Evolutionary conservation across 2,329 filamentous ascomycete genomes (phyloP).

Genomic region (Juglanconis oblonga): DNA sequence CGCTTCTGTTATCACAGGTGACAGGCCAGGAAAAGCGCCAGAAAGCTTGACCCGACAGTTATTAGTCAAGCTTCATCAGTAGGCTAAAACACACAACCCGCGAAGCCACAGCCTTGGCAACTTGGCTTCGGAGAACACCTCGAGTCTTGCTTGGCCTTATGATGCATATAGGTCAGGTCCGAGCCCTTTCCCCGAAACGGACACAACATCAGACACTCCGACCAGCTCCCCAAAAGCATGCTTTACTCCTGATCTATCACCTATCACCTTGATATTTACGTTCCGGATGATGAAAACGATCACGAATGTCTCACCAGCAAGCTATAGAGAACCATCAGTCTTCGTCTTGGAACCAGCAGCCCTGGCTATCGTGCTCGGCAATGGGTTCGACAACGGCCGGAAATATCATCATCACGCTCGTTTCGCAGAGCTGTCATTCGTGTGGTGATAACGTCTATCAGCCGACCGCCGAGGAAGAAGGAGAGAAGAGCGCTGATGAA

Average conservation of each 20-base stretch:
- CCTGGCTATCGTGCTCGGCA: constrained; percentile 12
- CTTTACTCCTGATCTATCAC: constrained; percentile 25
- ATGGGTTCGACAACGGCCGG: constrained; percentile 27
- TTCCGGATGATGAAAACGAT: constrained; percentile 28
- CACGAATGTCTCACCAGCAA: constrained; percentile 27
- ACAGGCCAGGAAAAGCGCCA: too few relatives aligned
- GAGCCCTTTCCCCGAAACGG: not conserved
- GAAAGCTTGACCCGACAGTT: too few relatives aligned
- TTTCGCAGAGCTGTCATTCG: constrained; percentile 21
- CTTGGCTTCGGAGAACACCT: too few relatives aligned
- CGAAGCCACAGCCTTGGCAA: too few relatives aligned
- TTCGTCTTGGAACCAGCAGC: not conserved
- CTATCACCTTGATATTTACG: constrained; percentile 28
- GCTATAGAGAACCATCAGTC: not conserved
- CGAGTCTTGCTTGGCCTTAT: not conserved
- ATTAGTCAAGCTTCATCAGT: too few relatives aligned
- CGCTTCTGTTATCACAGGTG: too few relatives aligned
- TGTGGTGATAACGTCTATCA: constrained; percentile 29
- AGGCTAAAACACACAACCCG: too few relatives aligned
- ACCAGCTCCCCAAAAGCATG: constrained; percentile 26
- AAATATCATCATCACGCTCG: constrained; percentile 24
- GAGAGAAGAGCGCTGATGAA: constrained; percentile 3
- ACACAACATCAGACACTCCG: constrained; percentile 2
- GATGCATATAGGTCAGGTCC: not conserved
- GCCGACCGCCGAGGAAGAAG: constrained; percentile 19